Conservation (phyloP, 2,329 filamentous ascomycete genomes). For the Waltergamsia citrina region DNA sequence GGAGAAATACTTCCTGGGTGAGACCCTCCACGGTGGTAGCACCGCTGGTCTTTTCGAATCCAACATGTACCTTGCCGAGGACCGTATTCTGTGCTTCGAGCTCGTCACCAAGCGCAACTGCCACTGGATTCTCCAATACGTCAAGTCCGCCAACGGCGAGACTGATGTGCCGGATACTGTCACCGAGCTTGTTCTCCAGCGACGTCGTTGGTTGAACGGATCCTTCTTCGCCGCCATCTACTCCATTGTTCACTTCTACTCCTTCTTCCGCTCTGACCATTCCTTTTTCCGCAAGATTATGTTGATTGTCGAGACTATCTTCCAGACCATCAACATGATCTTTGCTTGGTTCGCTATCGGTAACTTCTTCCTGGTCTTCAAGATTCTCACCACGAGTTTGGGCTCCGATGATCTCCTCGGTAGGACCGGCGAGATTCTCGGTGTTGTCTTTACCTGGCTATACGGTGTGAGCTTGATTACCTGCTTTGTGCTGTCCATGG, state of each 20-base stretch:
- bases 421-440: slow-evolving; percentile 67
- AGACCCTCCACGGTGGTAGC: slow-evolving; percentile 86
- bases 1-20: slow-evolving; percentile 94
- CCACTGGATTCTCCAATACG: slow-evolving; percentile 95
- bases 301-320: slow-evolving; percentile 87
- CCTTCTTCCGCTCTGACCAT: slow-evolving; percentile 91
- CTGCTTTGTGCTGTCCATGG: slow-evolving; percentile 89
- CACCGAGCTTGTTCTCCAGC: slow-evolving; percentile 89
- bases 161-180: slow-evolving; percentile 94
- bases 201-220: slow-evolving; percentile 94
- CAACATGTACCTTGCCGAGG: slow-evolving; percentile 98
- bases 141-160: slow-evolving; percentile 94
- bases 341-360: slow-evolving; percentile 98
- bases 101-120: slow-evolving; percentile 95
- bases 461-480: slow-evolving; percentile 88
- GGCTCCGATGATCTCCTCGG: slow-evolving; percentile 62
- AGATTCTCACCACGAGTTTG: slow-evolving; percentile 85
- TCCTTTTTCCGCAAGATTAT: slow-evolving; percentile 78
- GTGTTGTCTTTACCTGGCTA: slow-evolving; percentile 90
- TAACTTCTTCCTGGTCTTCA: slow-evolving; percentile 99
- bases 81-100: slow-evolving; percentile 98
- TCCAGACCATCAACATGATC: slow-evolving; percentile 93
- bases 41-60: slow-evolving; percentile 95
- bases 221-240: slow-evolving; percentile 98
- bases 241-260: slow-evolving; percentile 87